Conservation (phyloP, 441 rosid species). For the Euphorbia celastroides region DNA sequence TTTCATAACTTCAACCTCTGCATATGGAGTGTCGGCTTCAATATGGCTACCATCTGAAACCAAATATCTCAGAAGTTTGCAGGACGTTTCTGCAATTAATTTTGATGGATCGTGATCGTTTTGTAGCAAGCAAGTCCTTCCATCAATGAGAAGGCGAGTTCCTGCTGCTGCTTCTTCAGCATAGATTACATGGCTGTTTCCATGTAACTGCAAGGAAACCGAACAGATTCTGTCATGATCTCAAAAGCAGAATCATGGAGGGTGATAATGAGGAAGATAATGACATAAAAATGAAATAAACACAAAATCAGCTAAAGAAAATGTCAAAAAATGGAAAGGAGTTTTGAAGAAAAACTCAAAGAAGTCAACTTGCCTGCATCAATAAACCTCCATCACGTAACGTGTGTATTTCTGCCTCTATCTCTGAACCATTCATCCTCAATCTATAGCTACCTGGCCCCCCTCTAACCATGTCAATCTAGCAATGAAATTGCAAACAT, state of each 20-base stretch:
- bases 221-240: not conserved
- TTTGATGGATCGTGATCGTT: conserved; percentile 99
- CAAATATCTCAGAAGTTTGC: conserved; percentile 96
- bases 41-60: conserved; percentile 85
- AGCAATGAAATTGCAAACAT: conserved; percentile 25
- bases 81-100: conserved; percentile 96
- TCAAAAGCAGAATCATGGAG: conserved; percentile 7
- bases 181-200: conserved; percentile 98
- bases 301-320: not conserved
- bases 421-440: conserved; percentile 85
- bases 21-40: conserved; percentile 96
- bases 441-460: conserved; percentile 94
- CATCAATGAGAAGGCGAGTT: conserved; percentile 98
- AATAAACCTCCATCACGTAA: conserved; percentile 98
- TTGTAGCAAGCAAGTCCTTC: conserved; percentile 99
- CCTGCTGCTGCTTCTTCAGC: conserved; percentile 99
- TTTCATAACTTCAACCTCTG: conserved; percentile 99
- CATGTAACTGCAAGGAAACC: conserved; percentile 70
- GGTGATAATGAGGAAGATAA: not conserved
- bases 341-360: not conserved
- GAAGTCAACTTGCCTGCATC: conserved; percentile 83
- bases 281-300: not conserved
- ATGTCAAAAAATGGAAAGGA: not conserved
- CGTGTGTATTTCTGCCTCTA: conserved; percentile 98
- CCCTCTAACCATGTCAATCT: conserved; percentile 96